These are phyloP conservation scores for Allium cepa DNA, from an alignment of 106 monocot genomes.

Conservation along the genomic window DNA sequence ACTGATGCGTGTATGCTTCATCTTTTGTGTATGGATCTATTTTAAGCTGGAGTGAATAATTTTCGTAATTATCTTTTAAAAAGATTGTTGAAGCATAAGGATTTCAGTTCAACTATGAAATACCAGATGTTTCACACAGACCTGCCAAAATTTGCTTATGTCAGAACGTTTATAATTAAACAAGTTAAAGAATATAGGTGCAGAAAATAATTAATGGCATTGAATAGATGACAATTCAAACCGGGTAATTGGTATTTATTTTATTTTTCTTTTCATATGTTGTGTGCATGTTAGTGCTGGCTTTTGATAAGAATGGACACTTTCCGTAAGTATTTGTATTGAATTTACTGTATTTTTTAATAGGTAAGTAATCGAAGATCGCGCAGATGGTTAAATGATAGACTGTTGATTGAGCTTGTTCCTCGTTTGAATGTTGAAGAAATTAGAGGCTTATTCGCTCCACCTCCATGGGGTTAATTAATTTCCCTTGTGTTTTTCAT, in stretches of 20 bases:
- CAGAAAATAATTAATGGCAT: not conserved
- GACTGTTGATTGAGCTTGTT: conserved; percentile 86
- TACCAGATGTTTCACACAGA: too few relatives aligned
- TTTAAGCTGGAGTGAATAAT: too few relatives aligned
- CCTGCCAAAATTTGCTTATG: too few relatives aligned
- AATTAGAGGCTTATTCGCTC: conserved; percentile 98
- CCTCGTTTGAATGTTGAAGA: conserved; percentile 90
- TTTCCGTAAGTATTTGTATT: not conserved
- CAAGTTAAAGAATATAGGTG: not conserved
- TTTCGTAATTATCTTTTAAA: too few relatives aligned
- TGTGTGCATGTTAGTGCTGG: too few relatives aligned
- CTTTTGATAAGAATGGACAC: not conserved
- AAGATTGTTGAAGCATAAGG: too few relatives aligned
- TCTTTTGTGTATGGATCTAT: too few relatives aligned
- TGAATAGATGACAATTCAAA: too few relatives aligned
- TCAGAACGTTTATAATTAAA: not conserved
- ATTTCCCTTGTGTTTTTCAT: not conserved
- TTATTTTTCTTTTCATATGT: not conserved
- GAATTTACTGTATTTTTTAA: not conserved
- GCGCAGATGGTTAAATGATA: conserved; percentile 91
- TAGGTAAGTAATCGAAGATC: conserved; percentile 93
- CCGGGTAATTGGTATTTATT: not conserved
- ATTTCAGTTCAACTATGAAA: too few relatives aligned
- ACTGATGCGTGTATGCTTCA: too few relatives aligned
- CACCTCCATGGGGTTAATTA: conserved; percentile 92